Conservation (phyloP, 495 filamentous ascomycete species). For the Aspergillus heteromorphus region DNA sequence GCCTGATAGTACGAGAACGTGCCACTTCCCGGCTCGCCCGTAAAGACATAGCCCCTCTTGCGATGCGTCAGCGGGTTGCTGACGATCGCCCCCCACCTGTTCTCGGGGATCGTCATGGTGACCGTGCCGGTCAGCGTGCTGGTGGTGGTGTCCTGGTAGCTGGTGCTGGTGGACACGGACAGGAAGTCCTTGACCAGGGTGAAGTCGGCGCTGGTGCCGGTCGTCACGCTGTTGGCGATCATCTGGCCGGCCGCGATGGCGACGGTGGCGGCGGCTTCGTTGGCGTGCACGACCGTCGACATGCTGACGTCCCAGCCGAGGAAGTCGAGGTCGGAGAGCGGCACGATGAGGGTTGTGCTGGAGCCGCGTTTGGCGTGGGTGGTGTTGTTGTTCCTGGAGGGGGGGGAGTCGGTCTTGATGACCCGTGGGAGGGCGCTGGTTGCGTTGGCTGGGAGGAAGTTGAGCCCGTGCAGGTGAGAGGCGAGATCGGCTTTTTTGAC, state of each 20-base stretch:
- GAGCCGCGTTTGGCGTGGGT: slow-evolving; percentile 5
- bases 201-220: not conserved
- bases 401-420: not conserved
- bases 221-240: slow-evolving; percentile 11
- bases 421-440: not conserved
- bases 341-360: slow-evolving; percentile 8
- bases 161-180: not conserved
- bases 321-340: slow-evolving; percentile 12
- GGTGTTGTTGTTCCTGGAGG: not conserved
- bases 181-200: slow-evolving; percentile 7
- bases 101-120: slow-evolving; percentile 15
- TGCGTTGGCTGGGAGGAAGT: slow-evolving; percentile 1
- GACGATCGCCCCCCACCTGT: slow-evolving; percentile 15
- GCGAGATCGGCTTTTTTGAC: slow-evolving; percentile 8
- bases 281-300: slow-evolving; percentile 14
- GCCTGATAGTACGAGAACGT: slow-evolving; percentile 13
- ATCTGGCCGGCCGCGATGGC: slow-evolving; percentile 7
- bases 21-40: slow-evolving; percentile 5
- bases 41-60: slow-evolving; percentile 11
- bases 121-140: slow-evolving; percentile 13
- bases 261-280: slow-evolving; percentile 11
- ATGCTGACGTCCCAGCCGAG: slow-evolving; percentile 17
- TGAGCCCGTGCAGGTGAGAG: slow-evolving; percentile 1
- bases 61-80: slow-evolving; percentile 15
- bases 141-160: slow-evolving; percentile 5